A percentile compares a stretch with the other conserved stretches of the same genome.
Conservation (phyloP, 176 grass and related monocot species). For the Microstegium vimineum region DNA sequence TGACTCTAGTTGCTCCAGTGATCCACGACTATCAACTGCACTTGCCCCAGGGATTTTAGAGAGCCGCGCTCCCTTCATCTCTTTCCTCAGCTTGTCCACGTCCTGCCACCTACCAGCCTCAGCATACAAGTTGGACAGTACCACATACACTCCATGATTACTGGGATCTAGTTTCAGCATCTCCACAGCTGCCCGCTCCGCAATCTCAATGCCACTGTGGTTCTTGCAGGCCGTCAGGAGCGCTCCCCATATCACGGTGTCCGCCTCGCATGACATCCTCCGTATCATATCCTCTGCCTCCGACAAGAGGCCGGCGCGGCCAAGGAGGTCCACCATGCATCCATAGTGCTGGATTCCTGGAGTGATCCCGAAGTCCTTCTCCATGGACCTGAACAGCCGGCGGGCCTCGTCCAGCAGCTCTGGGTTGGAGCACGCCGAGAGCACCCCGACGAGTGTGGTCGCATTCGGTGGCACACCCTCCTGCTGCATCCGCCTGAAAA, state of each 20-base stretch:
- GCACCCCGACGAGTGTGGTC: slow-evolving; percentile 34
- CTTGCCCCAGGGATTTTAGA: slow-evolving; percentile 53
- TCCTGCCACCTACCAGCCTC: slow-evolving; percentile 56
- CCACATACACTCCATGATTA: slow-evolving; percentile 55
- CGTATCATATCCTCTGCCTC: slow-evolving; percentile 54
- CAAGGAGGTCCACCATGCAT: slow-evolving; percentile 61
- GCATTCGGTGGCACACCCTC: slow-evolving; percentile 29
- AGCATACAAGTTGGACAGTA: slow-evolving; percentile 59
- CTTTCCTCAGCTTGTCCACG: slow-evolving; percentile 48
- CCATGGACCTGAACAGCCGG: slow-evolving; percentile 42
- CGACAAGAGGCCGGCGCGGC: slow-evolving; percentile 21
- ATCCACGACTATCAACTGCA: not conserved
- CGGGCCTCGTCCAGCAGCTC: slow-evolving; percentile 34
- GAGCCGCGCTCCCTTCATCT: slow-evolving; percentile 35
- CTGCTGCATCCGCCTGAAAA: slow-evolving; percentile 31
- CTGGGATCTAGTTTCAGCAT: slow-evolving; percentile 47
- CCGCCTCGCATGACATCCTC: slow-evolving; percentile 28
- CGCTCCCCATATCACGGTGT: slow-evolving; percentile 37
- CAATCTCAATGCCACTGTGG: slow-evolving; percentile 39
- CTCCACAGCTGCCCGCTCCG: slow-evolving; percentile 31
- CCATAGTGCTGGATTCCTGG: slow-evolving; percentile 53
- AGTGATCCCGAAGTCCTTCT: slow-evolving; percentile 22
- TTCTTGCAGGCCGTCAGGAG: slow-evolving; percentile 60
- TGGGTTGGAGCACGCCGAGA: slow-evolving; percentile 41
- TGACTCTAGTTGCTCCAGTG: not conserved